Evolutionary conservation across 768 basidiomycete genomes (phyloP).

Genomic region (Clitopilus hobsonii): DNA sequence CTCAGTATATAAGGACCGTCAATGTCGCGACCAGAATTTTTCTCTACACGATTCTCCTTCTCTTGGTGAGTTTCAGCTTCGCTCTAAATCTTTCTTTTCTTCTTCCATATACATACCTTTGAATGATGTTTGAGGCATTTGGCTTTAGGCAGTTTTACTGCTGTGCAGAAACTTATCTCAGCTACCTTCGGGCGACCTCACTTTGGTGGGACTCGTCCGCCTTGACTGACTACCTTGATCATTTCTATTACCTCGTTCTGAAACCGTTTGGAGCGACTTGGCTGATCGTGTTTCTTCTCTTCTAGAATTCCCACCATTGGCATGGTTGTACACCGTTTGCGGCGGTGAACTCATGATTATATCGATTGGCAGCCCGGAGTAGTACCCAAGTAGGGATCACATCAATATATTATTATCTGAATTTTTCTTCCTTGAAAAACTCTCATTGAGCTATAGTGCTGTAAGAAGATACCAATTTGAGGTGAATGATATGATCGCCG

Average conservation of each 20-base stretch:
- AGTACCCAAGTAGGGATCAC: not conserved
- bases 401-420: not conserved
- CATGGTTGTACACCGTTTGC: not conserved
- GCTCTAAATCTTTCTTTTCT: constrained; percentile 6
- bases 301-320: not conserved
- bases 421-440: not conserved
- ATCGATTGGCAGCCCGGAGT: not conserved
- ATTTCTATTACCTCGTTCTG: constrained; percentile 6
- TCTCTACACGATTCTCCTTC: not conserved
- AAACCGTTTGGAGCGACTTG: not conserved
- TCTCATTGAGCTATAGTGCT: not conserved
- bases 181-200: constrained; percentile 75
- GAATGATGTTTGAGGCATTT: constrained; percentile 92
- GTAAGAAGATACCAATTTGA: not conserved
- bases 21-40: constrained; percentile 11
- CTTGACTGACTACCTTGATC: constrained; percentile 26
- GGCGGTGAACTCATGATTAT: not conserved
- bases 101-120: not conserved
- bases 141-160: constrained; percentile 76
- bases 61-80: constrained; percentile 21
- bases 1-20: not conserved
- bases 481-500: not conserved
- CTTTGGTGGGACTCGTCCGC: constrained; percentile 42
- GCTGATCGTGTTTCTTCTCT: not conserved
- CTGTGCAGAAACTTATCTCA: constrained; percentile 86